phyloP scores from a whole-genome alignment of 1,139 yeast species.

The Saccharomyces hybrid region DNA sequence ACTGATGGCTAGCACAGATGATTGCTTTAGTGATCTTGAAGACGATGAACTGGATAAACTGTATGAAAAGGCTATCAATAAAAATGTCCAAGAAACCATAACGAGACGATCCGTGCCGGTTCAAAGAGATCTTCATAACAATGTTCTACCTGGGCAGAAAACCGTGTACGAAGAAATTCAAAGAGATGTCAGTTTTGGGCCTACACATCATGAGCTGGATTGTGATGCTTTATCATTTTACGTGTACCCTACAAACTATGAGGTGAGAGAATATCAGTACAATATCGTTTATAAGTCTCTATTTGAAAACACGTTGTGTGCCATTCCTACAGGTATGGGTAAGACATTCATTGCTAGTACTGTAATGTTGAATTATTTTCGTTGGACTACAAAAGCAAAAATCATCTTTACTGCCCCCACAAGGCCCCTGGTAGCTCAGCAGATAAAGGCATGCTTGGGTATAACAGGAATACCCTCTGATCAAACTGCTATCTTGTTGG shows the following conservation, averaged over 20 bases:
- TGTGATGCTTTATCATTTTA: slow-evolving; percentile 40
- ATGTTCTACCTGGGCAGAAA: slow-evolving; percentile 27
- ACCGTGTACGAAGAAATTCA: slow-evolving; percentile 33
- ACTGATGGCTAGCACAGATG: slow-evolving; percentile 16
- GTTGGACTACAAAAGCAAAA: slow-evolving; percentile 77
- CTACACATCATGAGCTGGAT: slow-evolving; percentile 47
- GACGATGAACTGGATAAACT: slow-evolving; percentile 32
- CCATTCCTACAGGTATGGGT: slow-evolving; percentile 95
- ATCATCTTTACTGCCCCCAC: slow-evolving; percentile 96
- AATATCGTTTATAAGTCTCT: slow-evolving; percentile 70
- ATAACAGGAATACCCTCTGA: slow-evolving; percentile 74
- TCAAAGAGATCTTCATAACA: slow-evolving; percentile 34
- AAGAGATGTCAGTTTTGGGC: slow-evolving; percentile 31
- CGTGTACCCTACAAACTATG: slow-evolving; percentile 79
- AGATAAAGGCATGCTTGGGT: slow-evolving; percentile 85
- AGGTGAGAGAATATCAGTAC: slow-evolving; percentile 80
- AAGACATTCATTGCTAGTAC: slow-evolving; percentile 94
- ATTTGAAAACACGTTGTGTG: slow-evolving; percentile 70
- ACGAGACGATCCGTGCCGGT: slow-evolving; percentile 29
- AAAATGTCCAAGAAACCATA: slow-evolving; percentile 28
- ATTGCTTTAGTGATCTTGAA: slow-evolving; percentile 25
- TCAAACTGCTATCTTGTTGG: slow-evolving; percentile 76
- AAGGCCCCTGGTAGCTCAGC: slow-evolving; percentile 92
- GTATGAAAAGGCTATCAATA: slow-evolving; percentile 30
- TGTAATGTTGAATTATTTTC: slow-evolving; percentile 79